Conservation (phyloP, 495 filamentous ascomycete genomes). For the Penicillium bialowiezense region DNA sequence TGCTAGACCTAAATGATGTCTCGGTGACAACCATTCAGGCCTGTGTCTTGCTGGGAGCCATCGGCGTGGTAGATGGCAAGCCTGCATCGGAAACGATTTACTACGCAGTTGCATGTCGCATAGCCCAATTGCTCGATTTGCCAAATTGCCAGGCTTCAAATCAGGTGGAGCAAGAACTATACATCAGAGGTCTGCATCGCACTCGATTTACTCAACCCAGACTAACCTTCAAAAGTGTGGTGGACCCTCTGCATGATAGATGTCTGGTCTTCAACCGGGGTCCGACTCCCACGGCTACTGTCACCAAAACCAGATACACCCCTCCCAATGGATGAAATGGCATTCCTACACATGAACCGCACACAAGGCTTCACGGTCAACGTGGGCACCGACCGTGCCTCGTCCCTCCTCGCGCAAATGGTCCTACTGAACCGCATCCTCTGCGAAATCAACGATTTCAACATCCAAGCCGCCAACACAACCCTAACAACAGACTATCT, state of each 20-base stretch:
- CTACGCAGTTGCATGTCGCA: constrained; percentile 21
- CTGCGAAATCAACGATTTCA: constrained; percentile 32
- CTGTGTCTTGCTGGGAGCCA: constrained; percentile 34
- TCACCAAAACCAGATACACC: constrained; percentile 18
- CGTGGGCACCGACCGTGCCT: background rate
- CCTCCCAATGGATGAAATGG: constrained; percentile 31
- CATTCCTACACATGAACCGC: constrained; percentile 14
- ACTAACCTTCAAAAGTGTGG: constrained; percentile 26
- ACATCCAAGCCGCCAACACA: constrained; percentile 20
- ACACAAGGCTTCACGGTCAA: constrained; percentile 5
- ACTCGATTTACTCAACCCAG: background rate
- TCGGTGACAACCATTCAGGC: constrained; percentile 35
- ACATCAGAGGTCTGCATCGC: constrained; percentile 24
- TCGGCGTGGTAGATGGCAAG: constrained; percentile 18
- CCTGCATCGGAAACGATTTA: constrained; percentile 16
- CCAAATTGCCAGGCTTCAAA: constrained; percentile 10
- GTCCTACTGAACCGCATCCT: constrained; percentile 32
- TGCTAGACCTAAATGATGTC: constrained; percentile 31
- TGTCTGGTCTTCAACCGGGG: constrained; percentile 37
- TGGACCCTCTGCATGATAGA: constrained; percentile 45
- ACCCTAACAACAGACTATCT: constrained; percentile 7
- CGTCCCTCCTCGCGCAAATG: constrained; percentile 33
- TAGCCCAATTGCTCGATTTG: constrained; percentile 21
- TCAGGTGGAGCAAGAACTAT: constrained; percentile 14
- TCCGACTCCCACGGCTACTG: constrained; percentile 29